Evolutionary conservation across 2,329 filamentous ascomycete species (phyloP), one percentile per base, ranked within the genome.

Genomic region (Diplodia sapinea): DNA sequence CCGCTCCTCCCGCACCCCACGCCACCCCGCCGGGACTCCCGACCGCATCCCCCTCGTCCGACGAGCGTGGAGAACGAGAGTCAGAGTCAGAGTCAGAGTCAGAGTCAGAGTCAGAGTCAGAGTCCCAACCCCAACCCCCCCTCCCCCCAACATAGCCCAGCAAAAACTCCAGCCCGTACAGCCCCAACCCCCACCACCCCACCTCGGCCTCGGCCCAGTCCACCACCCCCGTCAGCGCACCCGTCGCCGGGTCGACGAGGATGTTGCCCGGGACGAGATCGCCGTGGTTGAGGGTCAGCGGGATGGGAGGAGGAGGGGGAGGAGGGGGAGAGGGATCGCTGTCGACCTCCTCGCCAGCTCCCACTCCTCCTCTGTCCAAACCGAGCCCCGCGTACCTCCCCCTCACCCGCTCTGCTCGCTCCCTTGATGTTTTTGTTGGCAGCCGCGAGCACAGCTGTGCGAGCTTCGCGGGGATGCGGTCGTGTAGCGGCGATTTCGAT

Each of bases 131-230:
- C n/a, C n/a, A n/a, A n/a, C n/a, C n/a, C n/a, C n/a, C n/a, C n/a
- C n/a, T 8, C 6, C n/a, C 29, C 6, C 8, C 74, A n/a, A 82
- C 72, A 67, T 80, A 78, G 0, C 87, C 86, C 0, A 90, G 77
- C 0, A 89, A 72, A 74, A 87, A 83, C 72, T 90, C 87, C 0
- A 89, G 74, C 0, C 87, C 87, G 70, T 89, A 89, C 52, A 89
- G 74, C 40, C 31, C 31, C 83, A 84, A 3, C 85, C 79, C 0
- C 88, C 88, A 70, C 88, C 87, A 0, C 87, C 87, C 9, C 89
- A 73, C 82, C 72, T 89, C 87, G 0, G 84, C 86, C 72, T 90
- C 88, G 0, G 86, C 86, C 88, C 88, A 90, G 72, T 90, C 88
- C 0, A 90, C 80, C 0, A 90, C 68, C 1, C 87, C 88, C 0